Percentiles rank a stretch among this genome's conserved stretches.
These are phyloP conservation scores for Lepiota brunneoincarnata DNA, from an alignment of 768 basidiomycete genomes.

Conservation along the genomic window DNA sequence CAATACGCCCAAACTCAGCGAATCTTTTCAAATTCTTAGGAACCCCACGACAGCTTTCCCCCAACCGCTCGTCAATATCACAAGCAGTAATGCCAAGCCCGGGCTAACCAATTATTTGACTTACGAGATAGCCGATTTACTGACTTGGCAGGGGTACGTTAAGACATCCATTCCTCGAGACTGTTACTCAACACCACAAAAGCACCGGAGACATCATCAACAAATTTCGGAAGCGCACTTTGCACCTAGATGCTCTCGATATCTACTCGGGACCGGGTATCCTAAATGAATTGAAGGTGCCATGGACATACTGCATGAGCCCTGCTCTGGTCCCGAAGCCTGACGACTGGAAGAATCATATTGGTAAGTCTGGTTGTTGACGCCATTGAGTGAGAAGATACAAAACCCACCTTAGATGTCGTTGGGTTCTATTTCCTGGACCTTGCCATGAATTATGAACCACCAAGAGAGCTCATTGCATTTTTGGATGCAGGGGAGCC, in stretches of 20 bases:
- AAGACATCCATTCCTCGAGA: not conserved
- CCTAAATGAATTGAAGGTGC: slow-evolving; percentile 50
- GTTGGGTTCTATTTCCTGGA: slow-evolving; percentile 66
- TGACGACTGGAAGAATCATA: slow-evolving; percentile 59
- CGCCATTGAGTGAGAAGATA: not conserved
- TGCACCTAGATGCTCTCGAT: slow-evolving; percentile 47
- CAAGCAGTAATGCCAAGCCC: slow-evolving; percentile 47
- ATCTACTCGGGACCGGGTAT: slow-evolving; percentile 49
- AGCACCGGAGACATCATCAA: slow-evolving; percentile 63
- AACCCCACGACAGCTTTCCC: slow-evolving; percentile 53
- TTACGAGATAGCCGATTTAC: slow-evolving; percentile 55
- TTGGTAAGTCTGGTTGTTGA: slow-evolving; percentile 34
- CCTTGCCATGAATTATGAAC: slow-evolving; percentile 44
- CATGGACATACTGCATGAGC: slow-evolving; percentile 66
- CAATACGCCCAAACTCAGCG: not conserved
- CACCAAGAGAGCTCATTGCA: slow-evolving; percentile 40
- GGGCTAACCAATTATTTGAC: slow-evolving; percentile 57
- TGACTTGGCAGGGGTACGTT: slow-evolving; percentile 58
- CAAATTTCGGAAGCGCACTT: slow-evolving; percentile 44
- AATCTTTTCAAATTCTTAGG: slow-evolving; percentile 23
- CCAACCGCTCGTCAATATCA: slow-evolving; percentile 63
- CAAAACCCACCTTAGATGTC: slow-evolving; percentile 37
- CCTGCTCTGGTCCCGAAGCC: slow-evolving; percentile 58
- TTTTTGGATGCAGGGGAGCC: slow-evolving; percentile 49
- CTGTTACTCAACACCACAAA: slow-evolving; percentile 6